Evolutionary conservation across 2,329 filamentous ascomycete genomes (phyloP).

Genomic region (Peltaster fructicola): DNA sequence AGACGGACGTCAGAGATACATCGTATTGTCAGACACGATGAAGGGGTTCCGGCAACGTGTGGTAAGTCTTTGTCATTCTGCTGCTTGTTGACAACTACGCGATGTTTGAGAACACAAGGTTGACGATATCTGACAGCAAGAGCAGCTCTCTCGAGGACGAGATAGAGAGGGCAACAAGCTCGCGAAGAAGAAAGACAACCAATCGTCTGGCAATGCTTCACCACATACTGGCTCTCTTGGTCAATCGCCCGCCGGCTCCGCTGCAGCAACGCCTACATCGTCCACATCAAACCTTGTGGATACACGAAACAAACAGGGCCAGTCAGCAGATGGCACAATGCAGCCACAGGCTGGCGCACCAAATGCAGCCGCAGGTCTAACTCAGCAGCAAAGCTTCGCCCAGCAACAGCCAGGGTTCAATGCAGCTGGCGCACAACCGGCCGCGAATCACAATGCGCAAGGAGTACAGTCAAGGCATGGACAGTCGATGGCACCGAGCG

Average conservation of each 20-base stretch:
- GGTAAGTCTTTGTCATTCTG: conserved; percentile 41
- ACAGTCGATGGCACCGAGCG: conserved; percentile 47
- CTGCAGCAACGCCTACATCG: conserved; percentile 62
- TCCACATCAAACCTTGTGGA: conserved; percentile 80
- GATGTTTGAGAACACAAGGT: no score
- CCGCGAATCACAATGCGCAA: conserved; percentile 7
- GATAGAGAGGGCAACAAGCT: conserved; percentile 45
- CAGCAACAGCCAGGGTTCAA: conserved; percentile 4
- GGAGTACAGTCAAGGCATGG: no score
- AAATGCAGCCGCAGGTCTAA: conserved; percentile 8
- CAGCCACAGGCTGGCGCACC: conserved; percentile 30
- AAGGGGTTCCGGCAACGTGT: conserved; percentile 96
- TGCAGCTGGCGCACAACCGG: conserved; percentile 11
- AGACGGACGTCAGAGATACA: no score
- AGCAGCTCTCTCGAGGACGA: conserved; percentile 85
- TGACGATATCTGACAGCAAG: conserved; percentile 32
- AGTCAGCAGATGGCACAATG: conserved; percentile 20
- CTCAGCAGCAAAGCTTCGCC: conserved; percentile 2
- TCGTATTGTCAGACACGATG: conserved; percentile 47
- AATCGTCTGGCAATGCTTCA: conserved; percentile 53
- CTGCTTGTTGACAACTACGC: conserved; percentile 16
- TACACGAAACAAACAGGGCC: conserved; percentile 62
- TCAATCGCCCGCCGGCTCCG: conserved; percentile 42
- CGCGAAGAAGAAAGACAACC: conserved; percentile 39
- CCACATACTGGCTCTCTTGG: conserved; percentile 39